These are phyloP conservation scores for Babesia divergens DNA, from an alignment of 169 alveolate genomes.

Conservation along the genomic window DNA sequence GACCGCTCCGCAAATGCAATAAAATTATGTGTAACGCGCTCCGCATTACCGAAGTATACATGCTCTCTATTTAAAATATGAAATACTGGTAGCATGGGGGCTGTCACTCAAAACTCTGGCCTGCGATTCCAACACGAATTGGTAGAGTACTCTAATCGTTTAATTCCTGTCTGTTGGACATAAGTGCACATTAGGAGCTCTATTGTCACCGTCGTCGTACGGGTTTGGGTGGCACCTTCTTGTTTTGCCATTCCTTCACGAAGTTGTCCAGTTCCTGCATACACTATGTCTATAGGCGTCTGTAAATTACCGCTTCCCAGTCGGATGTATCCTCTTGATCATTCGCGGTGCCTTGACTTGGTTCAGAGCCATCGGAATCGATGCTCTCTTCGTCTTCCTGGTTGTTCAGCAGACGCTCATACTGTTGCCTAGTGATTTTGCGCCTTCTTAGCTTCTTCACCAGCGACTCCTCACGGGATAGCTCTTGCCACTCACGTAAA, in stretches of 20 bases:
- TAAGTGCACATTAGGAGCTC: no score
- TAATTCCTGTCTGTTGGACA: no score
- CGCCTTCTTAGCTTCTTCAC: constrained; percentile 84
- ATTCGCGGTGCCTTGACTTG: not conserved
- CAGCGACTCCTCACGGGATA: constrained; percentile 70
- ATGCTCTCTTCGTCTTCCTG: not conserved
- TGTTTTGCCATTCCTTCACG: constrained; percentile 19
- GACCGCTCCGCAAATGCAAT: no score
- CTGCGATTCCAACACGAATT: no score
- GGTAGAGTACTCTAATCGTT: no score
- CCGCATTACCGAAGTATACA: no score
- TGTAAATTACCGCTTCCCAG: constrained; percentile 20
- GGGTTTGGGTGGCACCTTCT: no score
- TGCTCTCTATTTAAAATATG: no score
- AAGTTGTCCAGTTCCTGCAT: constrained; percentile 27
- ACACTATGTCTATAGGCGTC: not conserved
- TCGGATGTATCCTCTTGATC: constrained; percentile 8
- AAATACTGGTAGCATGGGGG: no score
- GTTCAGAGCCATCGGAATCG: not conserved
- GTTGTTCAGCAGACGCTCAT: constrained; percentile 13
- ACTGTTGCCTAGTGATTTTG: constrained; percentile 52
- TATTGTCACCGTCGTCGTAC: no score
- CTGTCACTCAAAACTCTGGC: no score
- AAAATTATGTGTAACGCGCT: no score
- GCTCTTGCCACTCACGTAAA: constrained; percentile 54